A percentile compares a stretch with the other conserved stretches of the same genome.
Conservation (phyloP, 495 filamentous ascomycete genomes). For the Pseudoneurospora amorphoporcata region DNA sequence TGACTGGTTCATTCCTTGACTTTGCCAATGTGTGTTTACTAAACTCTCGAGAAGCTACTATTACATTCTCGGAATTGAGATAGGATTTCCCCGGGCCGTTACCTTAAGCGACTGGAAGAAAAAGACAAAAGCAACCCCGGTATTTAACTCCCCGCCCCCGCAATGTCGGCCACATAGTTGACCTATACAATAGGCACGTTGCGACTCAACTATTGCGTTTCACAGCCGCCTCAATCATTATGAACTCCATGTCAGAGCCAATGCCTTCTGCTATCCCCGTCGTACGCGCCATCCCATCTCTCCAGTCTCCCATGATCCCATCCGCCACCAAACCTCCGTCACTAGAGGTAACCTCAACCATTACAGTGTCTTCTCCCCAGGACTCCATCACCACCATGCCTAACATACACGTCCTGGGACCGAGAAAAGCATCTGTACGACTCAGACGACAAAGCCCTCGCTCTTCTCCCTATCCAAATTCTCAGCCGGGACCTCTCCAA, state of each 20-base stretch:
- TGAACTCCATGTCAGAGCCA: not conserved
- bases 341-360: not conserved
- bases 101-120: not conserved
- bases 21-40: too few species aligned
- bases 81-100: too few species aligned
- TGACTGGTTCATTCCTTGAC: too few species aligned
- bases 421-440: not conserved
- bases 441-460: not conserved
- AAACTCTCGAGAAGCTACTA: too few species aligned
- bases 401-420: not conserved
- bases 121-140: not conserved
- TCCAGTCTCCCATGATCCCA: accelerated
- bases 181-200: not conserved
- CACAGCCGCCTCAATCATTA: not conserved
- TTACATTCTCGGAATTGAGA: too few species aligned
- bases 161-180: too few species aligned
- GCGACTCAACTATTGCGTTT: not conserved
- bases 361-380: not conserved
- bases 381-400: not conserved
- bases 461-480: not conserved
- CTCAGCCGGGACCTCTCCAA: not conserved
- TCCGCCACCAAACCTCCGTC: not conserved
- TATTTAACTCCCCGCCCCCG: too few species aligned
- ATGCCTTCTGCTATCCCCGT: not conserved
- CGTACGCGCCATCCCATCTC: accelerated